phyloP scores from a whole-genome alignment of 441 rosid species.

The Jatropha podagrica region DNA sequence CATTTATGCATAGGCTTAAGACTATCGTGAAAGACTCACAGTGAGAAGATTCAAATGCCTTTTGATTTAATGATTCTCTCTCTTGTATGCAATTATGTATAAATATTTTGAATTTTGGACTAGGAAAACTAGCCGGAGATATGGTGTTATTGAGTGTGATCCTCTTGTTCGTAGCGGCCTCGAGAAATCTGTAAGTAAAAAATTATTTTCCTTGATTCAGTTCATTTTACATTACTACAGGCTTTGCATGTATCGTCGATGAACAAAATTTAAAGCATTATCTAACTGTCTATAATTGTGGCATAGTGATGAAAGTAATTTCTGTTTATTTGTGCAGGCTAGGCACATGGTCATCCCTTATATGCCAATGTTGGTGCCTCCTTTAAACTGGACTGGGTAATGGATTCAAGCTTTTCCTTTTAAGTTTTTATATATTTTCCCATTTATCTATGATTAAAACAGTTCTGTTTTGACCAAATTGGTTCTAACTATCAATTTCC shows the following conservation, averaged over 20 bases:
- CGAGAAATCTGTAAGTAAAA: conserved; percentile 78
- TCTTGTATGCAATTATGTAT: conserved; percentile 2
- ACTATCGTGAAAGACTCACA: conserved; percentile 54
- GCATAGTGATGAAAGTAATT: conserved; percentile 23
- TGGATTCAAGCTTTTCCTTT: conserved; percentile 27
- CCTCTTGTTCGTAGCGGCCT: conserved; percentile 81
- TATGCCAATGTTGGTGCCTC: conserved; percentile 97
- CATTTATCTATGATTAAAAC: not conserved
- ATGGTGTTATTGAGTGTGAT: conserved; percentile 93
- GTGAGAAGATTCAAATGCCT: conserved; percentile 41
- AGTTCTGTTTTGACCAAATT: conserved; percentile 4
- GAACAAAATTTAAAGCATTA: conserved; percentile 1
- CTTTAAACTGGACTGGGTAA: conserved; percentile 92
- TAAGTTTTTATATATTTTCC: not conserved
- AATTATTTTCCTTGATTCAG: not conserved
- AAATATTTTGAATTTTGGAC: conserved; percentile 24
- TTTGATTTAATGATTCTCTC: conserved; percentile 18
- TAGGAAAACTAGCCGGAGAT: conserved; percentile 74
- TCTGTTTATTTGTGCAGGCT: conserved; percentile 55
- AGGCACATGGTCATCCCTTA: conserved; percentile 97
- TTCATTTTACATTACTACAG: conserved; percentile 8
- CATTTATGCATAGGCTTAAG: conserved; percentile 69
- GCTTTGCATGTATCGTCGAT: not conserved
- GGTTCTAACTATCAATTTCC: conserved; percentile 3
- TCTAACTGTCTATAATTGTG: conserved; percentile 20